Percentiles rank a stretch among this genome's conserved stretches.
Conservation (phyloP, 2,329 filamentous ascomycete genomes). For the Penicillium sp. region DNA sequence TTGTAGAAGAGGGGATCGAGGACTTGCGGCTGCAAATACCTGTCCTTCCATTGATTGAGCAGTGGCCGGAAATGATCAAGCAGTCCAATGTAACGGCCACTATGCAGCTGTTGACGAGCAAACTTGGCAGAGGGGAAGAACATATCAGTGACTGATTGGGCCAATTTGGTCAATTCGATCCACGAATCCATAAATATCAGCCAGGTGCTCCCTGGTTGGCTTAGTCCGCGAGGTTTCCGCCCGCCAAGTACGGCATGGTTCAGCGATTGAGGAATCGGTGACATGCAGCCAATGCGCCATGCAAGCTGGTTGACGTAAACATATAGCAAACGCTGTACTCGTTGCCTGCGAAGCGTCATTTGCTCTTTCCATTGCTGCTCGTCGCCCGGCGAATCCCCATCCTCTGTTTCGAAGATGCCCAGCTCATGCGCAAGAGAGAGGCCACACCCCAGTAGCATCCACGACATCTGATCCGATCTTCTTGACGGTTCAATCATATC, state of each 20-base stretch:
- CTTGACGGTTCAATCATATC: slow-evolving; percentile 56
- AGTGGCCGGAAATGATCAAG: slow-evolving; percentile 43
- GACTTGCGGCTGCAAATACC: slow-evolving; percentile 33
- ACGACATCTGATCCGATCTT: slow-evolving; percentile 58
- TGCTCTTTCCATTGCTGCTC: slow-evolving; percentile 31
- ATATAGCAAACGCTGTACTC: slow-evolving; percentile 41
- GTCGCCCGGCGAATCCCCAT: slow-evolving; percentile 22
- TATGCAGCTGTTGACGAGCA: slow-evolving; percentile 38
- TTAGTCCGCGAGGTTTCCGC: slow-evolving; percentile 33
- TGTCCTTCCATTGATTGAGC: slow-evolving; percentile 38
- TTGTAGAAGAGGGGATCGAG: slow-evolving; percentile 43
- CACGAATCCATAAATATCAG: slow-evolving; percentile 53
- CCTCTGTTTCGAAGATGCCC: slow-evolving; percentile 49
- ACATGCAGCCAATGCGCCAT: slow-evolving; percentile 52
- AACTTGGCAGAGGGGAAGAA: slow-evolving; percentile 47
- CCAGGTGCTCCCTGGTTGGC: slow-evolving; percentile 48
- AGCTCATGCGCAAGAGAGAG: slow-evolving; percentile 54
- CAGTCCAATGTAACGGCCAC: slow-evolving; percentile 51
- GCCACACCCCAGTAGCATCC: slow-evolving; percentile 58
- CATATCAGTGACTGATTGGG: slow-evolving; percentile 53
- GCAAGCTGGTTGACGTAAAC: slow-evolving; percentile 54
- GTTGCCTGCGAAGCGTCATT: slow-evolving; percentile 32
- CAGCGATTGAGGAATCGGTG: slow-evolving; percentile 49
- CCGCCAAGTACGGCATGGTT: slow-evolving; percentile 34
- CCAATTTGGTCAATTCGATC: slow-evolving; percentile 49